Evolutionary conservation across 768 basidiomycete species (phyloP).

Genomic region (Boletus eberwhitei): DNA sequence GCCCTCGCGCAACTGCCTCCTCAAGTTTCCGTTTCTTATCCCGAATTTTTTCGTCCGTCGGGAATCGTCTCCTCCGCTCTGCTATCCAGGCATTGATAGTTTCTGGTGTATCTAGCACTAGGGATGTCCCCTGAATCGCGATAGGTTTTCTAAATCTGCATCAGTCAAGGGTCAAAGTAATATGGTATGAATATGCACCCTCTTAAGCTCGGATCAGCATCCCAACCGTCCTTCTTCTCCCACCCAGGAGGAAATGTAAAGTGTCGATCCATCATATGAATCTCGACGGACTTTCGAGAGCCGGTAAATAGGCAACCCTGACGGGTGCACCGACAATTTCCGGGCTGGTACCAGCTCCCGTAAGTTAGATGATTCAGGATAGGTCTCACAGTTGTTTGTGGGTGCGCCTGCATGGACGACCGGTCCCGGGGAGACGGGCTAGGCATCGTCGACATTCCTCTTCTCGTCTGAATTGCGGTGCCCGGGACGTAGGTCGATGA

Average conservation of each 20-base stretch:
- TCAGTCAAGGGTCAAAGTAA: conserved; percentile 2
- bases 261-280: conserved; percentile 89
- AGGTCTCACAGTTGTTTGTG: conserved; percentile 8
- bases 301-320: conserved; percentile 66
- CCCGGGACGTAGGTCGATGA: conserved; percentile 38
- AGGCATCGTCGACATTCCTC: background rate
- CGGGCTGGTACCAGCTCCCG: conserved; percentile 60
- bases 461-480: background rate
- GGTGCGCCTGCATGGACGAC: background rate
- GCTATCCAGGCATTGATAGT: conserved; percentile 81
- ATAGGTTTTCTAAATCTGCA: conserved; percentile 55
- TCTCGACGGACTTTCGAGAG: conserved; percentile 66
- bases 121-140: conserved; percentile 74
- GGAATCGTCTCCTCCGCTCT: conserved; percentile 86
- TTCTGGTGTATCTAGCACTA: conserved; percentile 78
- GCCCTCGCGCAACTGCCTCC: conserved; percentile 79
- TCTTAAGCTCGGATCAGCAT: conserved; percentile 77
- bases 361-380: conserved; percentile 17
- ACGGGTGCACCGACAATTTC: conserved; percentile 57
- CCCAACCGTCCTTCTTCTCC: conserved; percentile 67
- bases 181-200: conserved; percentile 46
- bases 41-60: conserved; percentile 60
- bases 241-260: conserved; percentile 76
- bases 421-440: background rate
- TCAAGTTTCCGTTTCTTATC: conserved; percentile 80